These are phyloP conservation scores for Dissoconium aciculare DNA, from an alignment of 2,329 filamentous ascomycete species.

Conservation along the genomic window DNA sequence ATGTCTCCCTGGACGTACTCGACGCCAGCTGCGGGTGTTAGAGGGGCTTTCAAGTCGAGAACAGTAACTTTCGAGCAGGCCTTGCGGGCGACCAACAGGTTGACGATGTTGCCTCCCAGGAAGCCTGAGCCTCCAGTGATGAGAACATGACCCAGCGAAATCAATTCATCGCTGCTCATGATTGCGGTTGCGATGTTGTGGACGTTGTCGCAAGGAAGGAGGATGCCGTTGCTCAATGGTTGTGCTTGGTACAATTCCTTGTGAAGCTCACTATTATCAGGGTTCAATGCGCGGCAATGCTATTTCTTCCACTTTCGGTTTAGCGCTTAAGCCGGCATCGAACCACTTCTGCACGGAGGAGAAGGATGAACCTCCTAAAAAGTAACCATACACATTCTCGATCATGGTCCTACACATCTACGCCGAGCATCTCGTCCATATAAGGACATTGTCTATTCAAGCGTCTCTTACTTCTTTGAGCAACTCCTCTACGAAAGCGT, in stretches of 20 bases:
- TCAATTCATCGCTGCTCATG: conserved; percentile 7
- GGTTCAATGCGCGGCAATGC: too few species aligned
- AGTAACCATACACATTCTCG: conserved; percentile 1
- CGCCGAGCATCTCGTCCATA: conserved; percentile 45
- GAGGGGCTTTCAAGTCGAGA: conserved; percentile 32
- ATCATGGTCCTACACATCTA: conserved; percentile 33
- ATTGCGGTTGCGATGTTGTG: neutral
- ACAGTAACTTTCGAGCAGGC: conserved; percentile 32
- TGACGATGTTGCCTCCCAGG: conserved; percentile 37
- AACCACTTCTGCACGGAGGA: too few species aligned
- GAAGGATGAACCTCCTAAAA: too few species aligned
- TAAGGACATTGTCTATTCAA: conserved; percentile 44
- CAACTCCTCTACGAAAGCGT: conserved; percentile 29
- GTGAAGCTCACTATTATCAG: too few species aligned
- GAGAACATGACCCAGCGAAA: conserved; percentile 31
- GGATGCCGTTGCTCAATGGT: neutral
- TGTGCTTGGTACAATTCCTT: too few species aligned
- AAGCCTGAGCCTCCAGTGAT: conserved; percentile 39
- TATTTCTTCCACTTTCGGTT: too few species aligned
- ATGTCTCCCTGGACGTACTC: conserved; percentile 38
- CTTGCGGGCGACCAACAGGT: conserved; percentile 28
- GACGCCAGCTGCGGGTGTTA: conserved; percentile 29
- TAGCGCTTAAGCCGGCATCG: too few species aligned
- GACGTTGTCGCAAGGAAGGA: neutral
- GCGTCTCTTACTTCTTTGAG: conserved; percentile 35